These are phyloP conservation scores for Keithomyces neogunnii DNA, from an alignment of 2,329 filamentous ascomycete species.

Conservation along the genomic window DNA sequence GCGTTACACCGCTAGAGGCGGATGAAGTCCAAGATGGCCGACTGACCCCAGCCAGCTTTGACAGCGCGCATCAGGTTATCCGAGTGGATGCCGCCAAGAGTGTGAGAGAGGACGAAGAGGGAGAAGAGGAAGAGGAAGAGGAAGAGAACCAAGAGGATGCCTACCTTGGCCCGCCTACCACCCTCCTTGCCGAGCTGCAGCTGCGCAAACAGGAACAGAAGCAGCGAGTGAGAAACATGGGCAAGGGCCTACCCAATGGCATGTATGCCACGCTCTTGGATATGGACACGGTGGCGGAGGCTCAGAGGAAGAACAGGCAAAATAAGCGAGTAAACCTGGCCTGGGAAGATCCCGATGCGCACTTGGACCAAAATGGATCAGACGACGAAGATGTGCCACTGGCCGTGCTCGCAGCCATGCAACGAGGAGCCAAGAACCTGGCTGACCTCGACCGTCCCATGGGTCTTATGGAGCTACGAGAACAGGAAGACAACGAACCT, in stretches of 20 bases:
- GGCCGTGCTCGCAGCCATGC: slow-evolving; percentile 62
- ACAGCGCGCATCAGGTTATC: slow-evolving; percentile 8
- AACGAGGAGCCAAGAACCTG: slow-evolving; percentile 41
- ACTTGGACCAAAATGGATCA: slow-evolving; percentile 33
- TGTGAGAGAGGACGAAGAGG: slow-evolving; percentile 29
- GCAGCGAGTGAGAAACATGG: slow-evolving; percentile 58
- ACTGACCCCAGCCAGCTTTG: slow-evolving; percentile 1
- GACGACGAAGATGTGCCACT: slow-evolving; percentile 84
- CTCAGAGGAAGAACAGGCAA: slow-evolving; percentile 67
- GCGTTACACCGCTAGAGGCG: slow-evolving; percentile 8
- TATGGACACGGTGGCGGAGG: slow-evolving; percentile 81
- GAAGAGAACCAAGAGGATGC: slow-evolving; percentile 38
- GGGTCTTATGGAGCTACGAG: slow-evolving; percentile 70
- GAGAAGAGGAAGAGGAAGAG: slow-evolving; percentile 35
- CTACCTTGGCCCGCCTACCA: slow-evolving; percentile 71
- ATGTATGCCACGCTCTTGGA: slow-evolving; percentile 86
- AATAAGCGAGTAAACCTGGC: slow-evolving; percentile 75
- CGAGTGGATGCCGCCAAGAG: slow-evolving; percentile 18
- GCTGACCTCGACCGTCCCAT: slow-evolving; percentile 55
- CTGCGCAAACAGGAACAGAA: slow-evolving; percentile 85
- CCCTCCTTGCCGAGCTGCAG: slow-evolving; percentile 84
- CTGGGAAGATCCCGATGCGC: slow-evolving; percentile 66
- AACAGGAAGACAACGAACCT: slow-evolving; percentile 89
- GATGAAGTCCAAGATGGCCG: slow-evolving; percentile 11
- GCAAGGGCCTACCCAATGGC: slow-evolving; percentile 58